Conservation (phyloP, 176 grass and related monocot genomes). For the Tillandsia leiboldiana region DNA sequence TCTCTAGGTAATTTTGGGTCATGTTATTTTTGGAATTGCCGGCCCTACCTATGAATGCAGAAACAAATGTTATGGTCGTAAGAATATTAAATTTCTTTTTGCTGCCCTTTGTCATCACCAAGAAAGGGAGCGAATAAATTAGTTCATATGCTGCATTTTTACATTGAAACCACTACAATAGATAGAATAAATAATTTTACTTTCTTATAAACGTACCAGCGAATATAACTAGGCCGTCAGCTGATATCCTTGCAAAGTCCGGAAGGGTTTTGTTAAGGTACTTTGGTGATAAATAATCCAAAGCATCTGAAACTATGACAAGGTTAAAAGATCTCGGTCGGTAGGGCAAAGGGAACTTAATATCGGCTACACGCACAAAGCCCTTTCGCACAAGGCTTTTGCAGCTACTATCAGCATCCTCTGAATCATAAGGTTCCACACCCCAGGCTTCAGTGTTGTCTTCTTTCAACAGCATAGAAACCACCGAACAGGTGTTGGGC, state of each 20-base stretch:
- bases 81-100: too few species aligned
- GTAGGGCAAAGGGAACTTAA: conserved; percentile 93
- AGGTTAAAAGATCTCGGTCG: conserved; percentile 85
- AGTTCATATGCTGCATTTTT: neutral
- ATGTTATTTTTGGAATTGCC: too few species aligned
- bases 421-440: conserved; percentile 94
- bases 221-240: conserved; percentile 87
- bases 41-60: too few species aligned
- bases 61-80: too few species aligned
- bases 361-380: conserved; percentile 76
- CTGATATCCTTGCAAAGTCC: conserved; percentile 82
- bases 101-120: too few species aligned
- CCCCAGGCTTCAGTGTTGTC: conserved; percentile 65
- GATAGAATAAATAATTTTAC: neutral
- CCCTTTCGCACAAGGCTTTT: conserved; percentile 95
- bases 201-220: conserved; percentile 38
- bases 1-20: too few species aligned
- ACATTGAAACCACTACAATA: neutral
- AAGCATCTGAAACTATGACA: conserved; percentile 88
- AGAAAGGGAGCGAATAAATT: too few species aligned
- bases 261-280: conserved; percentile 98
- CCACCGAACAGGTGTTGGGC: conserved; percentile 72
- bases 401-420: conserved; percentile 82
- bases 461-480: conserved; percentile 83
- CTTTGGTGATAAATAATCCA: conserved; percentile 87